These are phyloP conservation scores for Exophiala viscosa DNA, from an alignment of 2,329 filamentous ascomycete species.

Conservation along the genomic window DNA sequence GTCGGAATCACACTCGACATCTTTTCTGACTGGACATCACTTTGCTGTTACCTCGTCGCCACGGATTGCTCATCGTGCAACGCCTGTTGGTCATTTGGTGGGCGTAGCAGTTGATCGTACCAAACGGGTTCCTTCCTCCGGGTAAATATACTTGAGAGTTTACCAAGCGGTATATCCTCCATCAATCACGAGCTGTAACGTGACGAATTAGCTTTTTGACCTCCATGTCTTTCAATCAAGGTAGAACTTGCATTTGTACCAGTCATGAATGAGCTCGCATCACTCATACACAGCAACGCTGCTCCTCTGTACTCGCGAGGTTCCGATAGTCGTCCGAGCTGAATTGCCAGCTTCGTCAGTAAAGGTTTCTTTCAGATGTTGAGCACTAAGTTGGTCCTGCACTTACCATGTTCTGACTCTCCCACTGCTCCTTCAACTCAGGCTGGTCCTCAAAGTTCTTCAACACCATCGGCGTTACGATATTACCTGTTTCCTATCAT, in stretches of 20 bases:
- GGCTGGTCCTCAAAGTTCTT: constrained; percentile 72
- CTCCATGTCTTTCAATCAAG: neutral
- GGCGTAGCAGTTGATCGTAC: no score
- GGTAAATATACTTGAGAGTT: neutral
- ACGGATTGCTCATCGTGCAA: no score
- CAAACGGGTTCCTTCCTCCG: no score
- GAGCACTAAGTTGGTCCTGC: neutral
- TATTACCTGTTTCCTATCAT: constrained; percentile 32
- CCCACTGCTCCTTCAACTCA: constrained; percentile 49
- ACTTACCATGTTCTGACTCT: constrained; percentile 47
- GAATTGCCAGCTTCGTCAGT: neutral
- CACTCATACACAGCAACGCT: constrained; percentile 46
- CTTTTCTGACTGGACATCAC: no score
- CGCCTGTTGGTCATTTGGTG: no score
- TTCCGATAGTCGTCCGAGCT: constrained; percentile 55
- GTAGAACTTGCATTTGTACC: constrained; percentile 34
- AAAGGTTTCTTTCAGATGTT: neutral
- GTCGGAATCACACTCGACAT: no score
- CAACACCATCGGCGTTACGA: constrained; percentile 71
- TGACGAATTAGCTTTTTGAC: neutral
- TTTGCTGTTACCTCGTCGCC: no score
- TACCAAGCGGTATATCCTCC: constrained; percentile 27
- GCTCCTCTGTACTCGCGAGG: constrained; percentile 66
- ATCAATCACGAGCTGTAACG: constrained; percentile 44
- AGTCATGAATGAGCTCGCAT: constrained; percentile 55